Percentiles rank a stretch among this genome's conserved stretches.
These are phyloP conservation scores for Trichoderma citrinoviride DNA, from an alignment of 2,329 filamentous ascomycete genomes.

Conservation along the genomic window DNA sequence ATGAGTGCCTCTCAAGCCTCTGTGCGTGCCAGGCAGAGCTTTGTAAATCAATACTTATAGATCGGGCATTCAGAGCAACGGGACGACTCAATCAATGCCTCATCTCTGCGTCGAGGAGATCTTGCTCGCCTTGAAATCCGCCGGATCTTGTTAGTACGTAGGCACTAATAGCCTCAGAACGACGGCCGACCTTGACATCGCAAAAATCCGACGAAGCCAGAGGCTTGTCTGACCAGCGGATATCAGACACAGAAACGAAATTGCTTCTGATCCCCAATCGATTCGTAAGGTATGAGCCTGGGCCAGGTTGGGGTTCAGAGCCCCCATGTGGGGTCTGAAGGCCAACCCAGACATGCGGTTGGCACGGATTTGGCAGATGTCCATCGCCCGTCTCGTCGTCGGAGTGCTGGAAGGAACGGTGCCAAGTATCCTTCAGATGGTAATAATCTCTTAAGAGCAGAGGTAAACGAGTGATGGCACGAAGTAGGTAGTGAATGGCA, in stretches of 20 bases:
- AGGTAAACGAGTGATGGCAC: too few relatives aligned
- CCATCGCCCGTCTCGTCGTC: background rate
- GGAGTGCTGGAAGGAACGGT: too few relatives aligned
- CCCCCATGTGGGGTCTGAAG: conserved; percentile 9
- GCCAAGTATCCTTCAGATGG: too few relatives aligned
- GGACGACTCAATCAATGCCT: too few relatives aligned
- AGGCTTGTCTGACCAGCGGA: background rate
- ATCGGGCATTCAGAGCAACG: too few relatives aligned
- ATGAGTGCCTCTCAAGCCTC: too few relatives aligned
- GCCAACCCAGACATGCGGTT: background rate
- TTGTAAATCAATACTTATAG: too few relatives aligned
- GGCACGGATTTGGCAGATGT: background rate
- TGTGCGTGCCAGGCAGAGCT: too few relatives aligned
- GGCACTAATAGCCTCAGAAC: background rate
- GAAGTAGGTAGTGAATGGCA: background rate
- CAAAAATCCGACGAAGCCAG: background rate
- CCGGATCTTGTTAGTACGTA: too few relatives aligned
- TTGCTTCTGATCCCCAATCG: conserved; percentile 11
- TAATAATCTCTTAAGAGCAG: too few relatives aligned
- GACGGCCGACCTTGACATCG: background rate
- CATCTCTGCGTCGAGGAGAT: background rate
- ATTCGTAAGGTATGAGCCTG: conserved; percentile 11
- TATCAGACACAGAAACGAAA: conserved; percentile 18
- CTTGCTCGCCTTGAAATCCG: background rate
- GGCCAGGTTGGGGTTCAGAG: conserved; percentile 15